A percentile compares a stretch with the other conserved stretches of the same genome.
phyloP scores from a whole-genome alignment of 2,329 filamentous ascomycete genomes.

The Diaporthe citrichinensis region DNA sequence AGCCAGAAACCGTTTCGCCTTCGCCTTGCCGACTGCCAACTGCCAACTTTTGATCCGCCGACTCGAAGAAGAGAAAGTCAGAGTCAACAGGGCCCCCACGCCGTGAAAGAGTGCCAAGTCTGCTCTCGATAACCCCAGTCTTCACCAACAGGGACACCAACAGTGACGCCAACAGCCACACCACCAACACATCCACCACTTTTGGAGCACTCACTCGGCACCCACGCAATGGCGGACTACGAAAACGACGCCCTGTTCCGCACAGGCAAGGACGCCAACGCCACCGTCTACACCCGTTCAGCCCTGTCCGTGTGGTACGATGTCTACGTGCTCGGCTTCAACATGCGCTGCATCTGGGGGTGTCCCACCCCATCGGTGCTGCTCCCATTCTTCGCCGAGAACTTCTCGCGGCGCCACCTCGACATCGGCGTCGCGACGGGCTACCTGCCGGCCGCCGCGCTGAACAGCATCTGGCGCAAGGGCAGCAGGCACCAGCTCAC shows the following conservation, averaged over 20 bases:
- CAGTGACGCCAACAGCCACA: background rate
- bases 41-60: background rate
- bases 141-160: background rate
- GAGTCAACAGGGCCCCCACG: background rate
- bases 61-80: background rate
- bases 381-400: constrained; percentile 52
- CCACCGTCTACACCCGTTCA: constrained; percentile 40
- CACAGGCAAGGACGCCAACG: constrained; percentile 35
- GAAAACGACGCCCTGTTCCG: constrained; percentile 34
- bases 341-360: constrained; percentile 54
- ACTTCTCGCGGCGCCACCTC: constrained; percentile 54
- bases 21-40: constrained; percentile 18
- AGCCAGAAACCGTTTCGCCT: background rate
- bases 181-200: background rate
- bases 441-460: constrained; percentile 52
- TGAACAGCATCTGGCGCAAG: constrained; percentile 43
- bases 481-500: constrained; percentile 49
- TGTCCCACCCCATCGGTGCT: constrained; percentile 51
- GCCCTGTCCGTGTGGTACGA: constrained; percentile 48
- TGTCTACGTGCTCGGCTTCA: constrained; percentile 52
- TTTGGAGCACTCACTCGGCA: background rate
- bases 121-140: background rate
- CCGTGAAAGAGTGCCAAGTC: background rate
- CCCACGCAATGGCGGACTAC: constrained; percentile 32
- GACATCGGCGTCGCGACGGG: constrained; percentile 58